Evolutionary conservation across 1,284 basidiomycete genomes (phyloP).

Genomic region (Rhizoctonia solani): DNA sequence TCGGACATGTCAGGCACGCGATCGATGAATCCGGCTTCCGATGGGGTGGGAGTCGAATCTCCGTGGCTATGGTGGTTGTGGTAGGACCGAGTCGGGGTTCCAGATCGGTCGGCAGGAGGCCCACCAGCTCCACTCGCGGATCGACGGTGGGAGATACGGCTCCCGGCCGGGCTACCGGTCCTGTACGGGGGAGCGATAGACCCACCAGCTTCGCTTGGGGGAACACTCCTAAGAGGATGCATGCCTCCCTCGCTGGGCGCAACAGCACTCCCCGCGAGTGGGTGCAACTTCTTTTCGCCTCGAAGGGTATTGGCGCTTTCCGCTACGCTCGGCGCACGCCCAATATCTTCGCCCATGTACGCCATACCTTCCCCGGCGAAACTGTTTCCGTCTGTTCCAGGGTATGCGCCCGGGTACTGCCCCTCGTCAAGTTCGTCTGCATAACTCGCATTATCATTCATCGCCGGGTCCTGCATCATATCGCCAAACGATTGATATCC

Average conservation of each 20-base stretch:
- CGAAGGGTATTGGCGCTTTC: conserved; percentile 19
- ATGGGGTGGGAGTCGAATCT: conserved; percentile 52
- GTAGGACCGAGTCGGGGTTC: conserved; percentile 13
- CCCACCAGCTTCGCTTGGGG: conserved; percentile 7
- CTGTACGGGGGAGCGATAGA: not conserved
- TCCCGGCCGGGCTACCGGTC: conserved; percentile 24
- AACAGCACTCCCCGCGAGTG: conserved; percentile 11
- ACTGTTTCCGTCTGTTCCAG: conserved; percentile 19
- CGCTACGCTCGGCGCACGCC: conserved; percentile 16
- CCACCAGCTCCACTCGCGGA: conserved; percentile 4
- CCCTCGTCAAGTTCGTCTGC: not conserved
- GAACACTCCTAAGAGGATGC: not conserved
- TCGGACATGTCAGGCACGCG: conserved; percentile 35
- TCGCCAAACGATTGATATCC: conserved; percentile 26
- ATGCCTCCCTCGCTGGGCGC: conserved; percentile 20
- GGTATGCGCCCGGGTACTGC: conserved; percentile 3
- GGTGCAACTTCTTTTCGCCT: conserved; percentile 1
- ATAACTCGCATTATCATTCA: conserved; percentile 5
- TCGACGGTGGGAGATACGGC: conserved; percentile 10
- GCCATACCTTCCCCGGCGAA: conserved; percentile 28
- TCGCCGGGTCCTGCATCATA: not conserved
- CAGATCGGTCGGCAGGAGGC: not conserved
- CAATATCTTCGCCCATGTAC: conserved; percentile 19
- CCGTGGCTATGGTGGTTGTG: conserved; percentile 35
- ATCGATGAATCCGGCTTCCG: conserved; percentile 39